These are phyloP conservation scores for Pseudognaphalium luteoalbum DNA, from an alignment of 129 eudicot species.

Conservation along the genomic window DNA sequence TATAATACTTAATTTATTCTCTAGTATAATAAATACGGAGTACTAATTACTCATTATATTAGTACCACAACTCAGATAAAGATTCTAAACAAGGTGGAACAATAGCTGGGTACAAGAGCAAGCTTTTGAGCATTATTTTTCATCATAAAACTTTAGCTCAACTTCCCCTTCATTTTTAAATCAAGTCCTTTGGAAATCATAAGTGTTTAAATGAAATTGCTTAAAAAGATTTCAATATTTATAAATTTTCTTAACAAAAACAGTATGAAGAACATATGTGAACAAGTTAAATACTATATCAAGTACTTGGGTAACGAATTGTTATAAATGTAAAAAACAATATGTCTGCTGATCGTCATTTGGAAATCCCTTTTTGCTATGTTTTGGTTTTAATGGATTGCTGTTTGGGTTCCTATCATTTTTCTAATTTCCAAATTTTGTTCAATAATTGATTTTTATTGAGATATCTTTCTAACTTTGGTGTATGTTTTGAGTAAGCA, in stretches of 20 bases:
- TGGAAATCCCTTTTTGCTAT: background rate
- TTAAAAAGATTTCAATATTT: background rate
- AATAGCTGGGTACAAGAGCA: slow-evolving; percentile 26
- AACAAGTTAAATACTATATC: background rate
- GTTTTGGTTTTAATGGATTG: background rate
- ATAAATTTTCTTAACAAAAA: no score
- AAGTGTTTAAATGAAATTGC: background rate
- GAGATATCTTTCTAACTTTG: slow-evolving; percentile 1
- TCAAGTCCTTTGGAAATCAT: background rate
- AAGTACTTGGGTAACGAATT: no score
- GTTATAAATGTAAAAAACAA: background rate
- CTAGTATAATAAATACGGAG: no score
- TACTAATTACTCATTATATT: no score
- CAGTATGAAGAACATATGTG: background rate
- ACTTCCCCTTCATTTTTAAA: background rate
- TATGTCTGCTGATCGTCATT: background rate
- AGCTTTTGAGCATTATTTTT: background rate
- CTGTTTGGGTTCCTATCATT: background rate
- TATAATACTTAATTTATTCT: no score
- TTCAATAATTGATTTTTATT: background rate
- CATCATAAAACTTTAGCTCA: background rate
- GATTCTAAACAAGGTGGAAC: slow-evolving; percentile 25
- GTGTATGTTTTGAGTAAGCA: background rate
- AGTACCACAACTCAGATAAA: slow-evolving; percentile 15
- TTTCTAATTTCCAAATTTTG: background rate